These are phyloP conservation scores for Phytophthora brassicae DNA, from an alignment of 352 stramenopile species.

Conservation along the genomic window DNA sequence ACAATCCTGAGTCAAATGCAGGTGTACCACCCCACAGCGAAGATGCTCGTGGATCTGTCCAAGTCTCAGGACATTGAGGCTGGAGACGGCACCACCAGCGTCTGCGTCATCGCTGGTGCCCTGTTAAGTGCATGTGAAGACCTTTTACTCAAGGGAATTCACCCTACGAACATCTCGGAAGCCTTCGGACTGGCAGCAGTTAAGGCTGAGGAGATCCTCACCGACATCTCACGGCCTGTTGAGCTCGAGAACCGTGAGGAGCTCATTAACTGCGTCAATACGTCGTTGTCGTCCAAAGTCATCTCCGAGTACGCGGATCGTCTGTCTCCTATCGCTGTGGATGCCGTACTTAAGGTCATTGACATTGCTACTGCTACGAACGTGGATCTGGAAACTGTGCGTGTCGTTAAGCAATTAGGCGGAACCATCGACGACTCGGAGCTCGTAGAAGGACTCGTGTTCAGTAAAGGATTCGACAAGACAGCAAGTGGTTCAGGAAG, in stretches of 20 bases:
- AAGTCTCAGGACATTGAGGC: slow-evolving; percentile 99
- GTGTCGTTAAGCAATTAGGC: slow-evolving; percentile 98
- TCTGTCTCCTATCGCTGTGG: slow-evolving; percentile 98
- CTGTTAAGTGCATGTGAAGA: slow-evolving; percentile 95
- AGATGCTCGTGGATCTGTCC: slow-evolving; percentile 99
- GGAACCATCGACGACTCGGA: slow-evolving; percentile 99
- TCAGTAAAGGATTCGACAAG: slow-evolving; percentile 95
- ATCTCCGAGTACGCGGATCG: slow-evolving; percentile 98
- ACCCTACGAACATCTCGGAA: slow-evolving; percentile 98
- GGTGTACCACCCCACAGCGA: slow-evolving; percentile 98
- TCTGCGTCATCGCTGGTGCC: slow-evolving; percentile 98
- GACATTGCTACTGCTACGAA: slow-evolving; percentile 92
- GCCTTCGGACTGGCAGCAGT: slow-evolving; percentile 93
- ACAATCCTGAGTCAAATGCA: slow-evolving; percentile 99
- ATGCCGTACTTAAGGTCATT: slow-evolving; percentile 97
- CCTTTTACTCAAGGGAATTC: slow-evolving; percentile 95
- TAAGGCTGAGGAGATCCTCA: slow-evolving; percentile 90
- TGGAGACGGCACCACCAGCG: slow-evolving; percentile 96
- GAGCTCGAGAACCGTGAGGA: slow-evolving; percentile 93
- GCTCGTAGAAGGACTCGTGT: slow-evolving; percentile 97
- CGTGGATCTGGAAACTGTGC: slow-evolving; percentile 97
- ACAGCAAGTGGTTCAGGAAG: slow-evolving; percentile 47
- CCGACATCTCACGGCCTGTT: slow-evolving; percentile 90
- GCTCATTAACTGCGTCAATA: slow-evolving; percentile 98
- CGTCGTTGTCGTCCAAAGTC: slow-evolving; percentile 97